Conservation (phyloP, 139 green algal genomes). For the Coelastrella sp. region DNA sequence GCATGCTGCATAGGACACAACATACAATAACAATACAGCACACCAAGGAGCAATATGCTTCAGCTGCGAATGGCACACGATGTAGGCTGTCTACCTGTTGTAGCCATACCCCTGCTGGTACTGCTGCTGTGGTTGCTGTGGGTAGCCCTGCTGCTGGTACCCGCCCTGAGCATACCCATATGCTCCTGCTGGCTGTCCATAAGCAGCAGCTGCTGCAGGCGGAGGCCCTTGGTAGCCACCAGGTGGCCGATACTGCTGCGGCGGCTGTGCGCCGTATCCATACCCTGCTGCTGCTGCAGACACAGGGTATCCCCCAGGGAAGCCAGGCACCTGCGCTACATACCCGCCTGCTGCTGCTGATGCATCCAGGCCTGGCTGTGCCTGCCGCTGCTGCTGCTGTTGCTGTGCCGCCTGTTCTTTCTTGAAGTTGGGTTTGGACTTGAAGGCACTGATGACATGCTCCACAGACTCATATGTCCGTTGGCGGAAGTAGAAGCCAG, state of each 20-base stretch:
- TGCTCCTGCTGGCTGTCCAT: background rate
- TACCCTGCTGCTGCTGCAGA: background rate
- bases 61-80: too few relatives aligned
- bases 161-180: background rate
- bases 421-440: constrained; percentile 40
- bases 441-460: constrained; percentile 30
- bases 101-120: background rate
- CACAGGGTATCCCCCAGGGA: background rate
- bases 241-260: background rate
- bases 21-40: background rate
- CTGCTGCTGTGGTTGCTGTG: background rate
- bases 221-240: constrained; percentile 25
- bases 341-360: background rate
- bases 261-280: constrained; percentile 1
- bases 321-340: background rate
- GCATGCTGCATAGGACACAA: too few relatives aligned
- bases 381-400: background rate
- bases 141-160: constrained; percentile 1
- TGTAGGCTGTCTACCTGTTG: background rate
- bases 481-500: constrained; percentile 35
- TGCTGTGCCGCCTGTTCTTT: background rate
- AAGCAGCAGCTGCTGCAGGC: constrained; percentile 17
- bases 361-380: background rate
- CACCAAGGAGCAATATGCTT: too few relatives aligned
- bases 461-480: background rate